Conservation (phyloP, 2,329 filamentous ascomycete genomes). For the Fusarium sp. region DNA sequence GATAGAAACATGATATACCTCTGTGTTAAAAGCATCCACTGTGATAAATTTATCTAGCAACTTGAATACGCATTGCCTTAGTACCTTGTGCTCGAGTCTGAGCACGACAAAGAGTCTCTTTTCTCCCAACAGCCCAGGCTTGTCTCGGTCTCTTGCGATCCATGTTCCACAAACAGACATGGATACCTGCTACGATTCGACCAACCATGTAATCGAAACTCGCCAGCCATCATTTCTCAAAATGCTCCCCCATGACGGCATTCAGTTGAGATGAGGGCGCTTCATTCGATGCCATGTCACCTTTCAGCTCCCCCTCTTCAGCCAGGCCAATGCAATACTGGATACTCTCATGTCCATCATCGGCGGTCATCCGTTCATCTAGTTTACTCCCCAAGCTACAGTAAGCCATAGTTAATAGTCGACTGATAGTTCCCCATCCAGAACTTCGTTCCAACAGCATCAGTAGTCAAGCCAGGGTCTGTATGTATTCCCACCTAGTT, state of each 20-base stretch:
- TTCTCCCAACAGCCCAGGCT: conserved; percentile 14
- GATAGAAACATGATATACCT: background rate
- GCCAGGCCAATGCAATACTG: conserved; percentile 2
- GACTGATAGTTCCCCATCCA: conserved; percentile 29
- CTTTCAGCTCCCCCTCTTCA: conserved; percentile 2
- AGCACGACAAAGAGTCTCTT: conserved; percentile 4
- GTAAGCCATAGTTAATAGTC: conserved; percentile 25
- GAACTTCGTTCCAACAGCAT: conserved; percentile 17
- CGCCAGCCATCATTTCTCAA: conserved; percentile 41
- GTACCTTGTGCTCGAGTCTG: conserved; percentile 4
- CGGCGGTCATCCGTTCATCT: conserved; percentile 14
- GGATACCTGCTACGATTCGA: conserved; percentile 14
- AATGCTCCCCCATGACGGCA: conserved; percentile 28
- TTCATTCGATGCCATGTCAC: conserved; percentile 17
- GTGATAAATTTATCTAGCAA: background rate
- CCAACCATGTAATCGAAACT: conserved; percentile 24
- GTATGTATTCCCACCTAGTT: conserved; percentile 33
- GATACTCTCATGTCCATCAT: conserved; percentile 19
- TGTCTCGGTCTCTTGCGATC: conserved; percentile 24
- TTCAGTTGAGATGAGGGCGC: conserved; percentile 5
- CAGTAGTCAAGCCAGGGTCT: conserved; percentile 15
- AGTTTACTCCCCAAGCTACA: conserved; percentile 7
- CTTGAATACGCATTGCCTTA: background rate
- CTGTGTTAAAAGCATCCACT: background rate
- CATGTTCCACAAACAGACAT: conserved; percentile 20